Evolutionary conservation across 202 grass and related monocot species (phyloP), one percentile per base, ranked within the genome.

Genomic region (Panicum hallii): DNA sequence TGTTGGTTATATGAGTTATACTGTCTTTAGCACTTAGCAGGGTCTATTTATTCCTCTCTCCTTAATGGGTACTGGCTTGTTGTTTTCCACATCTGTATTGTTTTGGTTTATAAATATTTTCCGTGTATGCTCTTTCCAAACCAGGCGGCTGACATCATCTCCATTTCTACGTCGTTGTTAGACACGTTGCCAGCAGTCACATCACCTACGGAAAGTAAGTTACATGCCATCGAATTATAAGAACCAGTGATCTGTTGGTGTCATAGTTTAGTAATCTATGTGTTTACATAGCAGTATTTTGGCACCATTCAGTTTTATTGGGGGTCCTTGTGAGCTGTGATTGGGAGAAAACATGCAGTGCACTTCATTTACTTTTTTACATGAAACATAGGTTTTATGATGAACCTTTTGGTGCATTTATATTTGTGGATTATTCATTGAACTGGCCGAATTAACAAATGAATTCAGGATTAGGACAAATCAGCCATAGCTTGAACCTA

Each of bases 61-160:
- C 44, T 20, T 67, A 75, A 76, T 11, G 45, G 30, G 30, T 65
- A 42, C 30, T 88, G 19, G 15, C 65, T 63, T 53, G 34, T 70
- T 53, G 16, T 71, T 80, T 38, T 82, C 9, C 38, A 78, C 64
- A 79, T 32, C 19, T 79, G 23, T 48, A 82, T 62, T 80, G 73
- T 68, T 81, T 67, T 67, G 14, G 26, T 11, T 84, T 82, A 40
- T 79, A 85, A 50, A 41, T 79, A 81, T 53, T 42, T 79, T 74
- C n/a, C 56, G 4, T 75, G 48, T 66, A 66, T 80, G 50, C 89
- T 67, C 7, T 84, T 81, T 80, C 9, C 70, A 73, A 85, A 74
- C 41, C 87, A 99, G 97, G 97, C 88, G 9, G 83, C 94, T 58
- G 91, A 94, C 82, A 93, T 95, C 67, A 72, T 99, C 74, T 75